Percentiles rank a stretch among this genome's conserved stretches.
phyloP scores from a whole-genome alignment of 257 asterid genomes.

The Plectranthus barbatus region DNA sequence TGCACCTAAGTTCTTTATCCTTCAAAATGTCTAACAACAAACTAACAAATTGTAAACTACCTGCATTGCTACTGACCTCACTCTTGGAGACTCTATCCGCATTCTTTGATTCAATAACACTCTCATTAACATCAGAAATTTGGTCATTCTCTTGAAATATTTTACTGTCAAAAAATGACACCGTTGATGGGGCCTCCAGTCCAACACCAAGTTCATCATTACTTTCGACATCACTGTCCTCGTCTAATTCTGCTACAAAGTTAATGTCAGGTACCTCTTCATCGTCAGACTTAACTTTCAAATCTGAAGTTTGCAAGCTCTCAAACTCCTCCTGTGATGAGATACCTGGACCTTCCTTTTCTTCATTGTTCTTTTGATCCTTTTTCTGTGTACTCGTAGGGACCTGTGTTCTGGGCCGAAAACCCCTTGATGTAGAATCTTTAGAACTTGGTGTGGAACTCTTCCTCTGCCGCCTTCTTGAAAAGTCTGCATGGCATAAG shows the following conservation, averaged over 20 bases:
- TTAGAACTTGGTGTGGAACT: slow-evolving; percentile 40
- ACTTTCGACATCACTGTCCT: slow-evolving; percentile 31
- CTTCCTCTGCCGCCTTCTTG: slow-evolving; percentile 58
- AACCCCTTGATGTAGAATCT: slow-evolving; percentile 58
- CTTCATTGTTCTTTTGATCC: slow-evolving; percentile 47
- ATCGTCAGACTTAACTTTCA: slow-evolving; percentile 19
- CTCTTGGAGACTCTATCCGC: slow-evolving; percentile 20
- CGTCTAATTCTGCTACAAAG: slow-evolving; percentile 25
- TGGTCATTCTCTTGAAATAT: slow-evolving; percentile 36
- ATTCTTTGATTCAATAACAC: slow-evolving; percentile 14
- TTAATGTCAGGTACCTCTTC: slow-evolving; percentile 23
- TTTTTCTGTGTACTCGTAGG: slow-evolving; percentile 53
- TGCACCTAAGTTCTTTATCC: not conserved
- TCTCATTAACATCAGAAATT: slow-evolving; percentile 22
- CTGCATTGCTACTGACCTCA: slow-evolving; percentile 39
- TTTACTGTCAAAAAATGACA: slow-evolving; percentile 18
- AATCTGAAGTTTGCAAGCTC: slow-evolving; percentile 27
- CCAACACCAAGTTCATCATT: slow-evolving; percentile 25
- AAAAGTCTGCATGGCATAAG: slow-evolving; percentile 47
- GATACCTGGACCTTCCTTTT: slow-evolving; percentile 31
- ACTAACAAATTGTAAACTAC: slow-evolving; percentile 16
- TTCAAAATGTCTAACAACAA: slow-evolving; percentile 4
- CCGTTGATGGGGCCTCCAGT: slow-evolving; percentile 23
- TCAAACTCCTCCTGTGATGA: slow-evolving; percentile 32
- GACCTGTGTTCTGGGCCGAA: slow-evolving; percentile 50